phyloP scores from a whole-genome alignment of 2,329 filamentous ascomycete genomes.

The Penicillium aurantiogriseum region DNA sequence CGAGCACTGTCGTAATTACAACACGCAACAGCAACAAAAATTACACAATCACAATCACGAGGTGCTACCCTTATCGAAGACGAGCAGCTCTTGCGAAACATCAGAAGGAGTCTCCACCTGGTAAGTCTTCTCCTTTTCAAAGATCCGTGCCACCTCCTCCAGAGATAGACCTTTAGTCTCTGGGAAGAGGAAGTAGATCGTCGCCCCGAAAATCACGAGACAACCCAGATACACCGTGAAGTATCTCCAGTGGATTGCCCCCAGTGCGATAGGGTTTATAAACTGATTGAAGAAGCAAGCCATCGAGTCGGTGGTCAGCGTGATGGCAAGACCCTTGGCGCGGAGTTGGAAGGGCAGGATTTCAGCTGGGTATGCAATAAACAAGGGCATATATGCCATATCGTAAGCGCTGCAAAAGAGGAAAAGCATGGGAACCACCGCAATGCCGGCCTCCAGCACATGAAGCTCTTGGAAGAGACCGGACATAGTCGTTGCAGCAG shows the following conservation, averaged over 20 bases:
- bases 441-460: slow-evolving; percentile 22
- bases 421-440: slow-evolving; percentile 29
- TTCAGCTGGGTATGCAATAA: slow-evolving; percentile 23
- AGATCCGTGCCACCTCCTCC: slow-evolving; percentile 18
- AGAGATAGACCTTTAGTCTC: slow-evolving; percentile 20
- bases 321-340: slow-evolving; percentile 24
- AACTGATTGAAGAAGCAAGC: slow-evolving; percentile 40
- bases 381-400: slow-evolving; percentile 22
- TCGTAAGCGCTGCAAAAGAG: slow-evolving; percentile 21
- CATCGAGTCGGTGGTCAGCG: slow-evolving; percentile 23
- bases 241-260: slow-evolving; percentile 41
- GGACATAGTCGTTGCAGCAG: slow-evolving; percentile 16
- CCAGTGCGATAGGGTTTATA: slow-evolving; percentile 43
- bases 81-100: slow-evolving; percentile 13
- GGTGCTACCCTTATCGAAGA: slow-evolving; percentile 6
- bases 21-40: slow-evolving; percentile 7
- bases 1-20: slow-evolving; percentile 13
- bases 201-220: slow-evolving; percentile 27
- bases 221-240: slow-evolving; percentile 44
- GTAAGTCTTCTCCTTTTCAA: slow-evolving; percentile 10
- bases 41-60: slow-evolving; percentile 5
- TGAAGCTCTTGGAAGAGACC: slow-evolving; percentile 20
- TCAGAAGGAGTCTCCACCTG: slow-evolving; percentile 8
- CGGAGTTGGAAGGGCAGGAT: slow-evolving; percentile 23
- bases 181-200: slow-evolving; percentile 41